Percentiles rank a stretch among this genome's conserved stretches.
Evolutionary conservation across 345 rosid genomes (phyloP).

Genomic region (Eucalyptus erythrocorys): DNA sequence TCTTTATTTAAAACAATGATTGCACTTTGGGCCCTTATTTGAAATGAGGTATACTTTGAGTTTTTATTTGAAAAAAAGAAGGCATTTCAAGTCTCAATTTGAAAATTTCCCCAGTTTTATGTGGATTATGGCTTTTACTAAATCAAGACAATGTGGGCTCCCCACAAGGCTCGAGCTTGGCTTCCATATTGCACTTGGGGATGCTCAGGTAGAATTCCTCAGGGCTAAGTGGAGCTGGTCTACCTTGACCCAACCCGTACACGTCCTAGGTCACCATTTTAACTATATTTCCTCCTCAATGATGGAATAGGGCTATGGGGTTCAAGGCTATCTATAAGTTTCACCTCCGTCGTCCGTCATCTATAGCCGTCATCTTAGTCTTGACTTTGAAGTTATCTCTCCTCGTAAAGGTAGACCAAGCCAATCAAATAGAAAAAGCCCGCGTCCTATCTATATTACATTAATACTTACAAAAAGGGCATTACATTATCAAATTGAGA

Average conservation of each 20-base stretch:
- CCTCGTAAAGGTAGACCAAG: not conserved
- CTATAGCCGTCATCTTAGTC: not conserved
- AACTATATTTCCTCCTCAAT: not conserved
- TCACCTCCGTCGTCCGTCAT: not conserved
- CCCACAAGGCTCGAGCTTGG: not conserved
- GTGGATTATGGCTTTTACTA: not conserved
- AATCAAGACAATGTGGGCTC: not conserved
- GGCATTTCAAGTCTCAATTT: too few relatives aligned
- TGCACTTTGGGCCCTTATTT: too few relatives aligned
- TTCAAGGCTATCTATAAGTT: too few relatives aligned
- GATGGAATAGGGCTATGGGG: not conserved
- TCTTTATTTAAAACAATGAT: too few relatives aligned
- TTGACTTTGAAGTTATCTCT: not conserved
- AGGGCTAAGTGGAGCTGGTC: not conserved
- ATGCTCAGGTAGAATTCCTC: not conserved
- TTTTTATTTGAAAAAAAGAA: too few relatives aligned
- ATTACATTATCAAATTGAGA: not conserved
- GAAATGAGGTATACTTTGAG: rapidly evolving
- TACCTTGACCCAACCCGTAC: not conserved
- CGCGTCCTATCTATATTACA: not conserved
- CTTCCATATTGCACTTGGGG: not conserved
- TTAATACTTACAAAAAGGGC: not conserved
- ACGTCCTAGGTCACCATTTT: not conserved
- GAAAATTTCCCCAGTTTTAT: rapidly evolving
- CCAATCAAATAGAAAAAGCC: not conserved